Evolutionary conservation across 1,284 basidiomycete species (phyloP).

Genomic region (Inonotus hispidus): DNA sequence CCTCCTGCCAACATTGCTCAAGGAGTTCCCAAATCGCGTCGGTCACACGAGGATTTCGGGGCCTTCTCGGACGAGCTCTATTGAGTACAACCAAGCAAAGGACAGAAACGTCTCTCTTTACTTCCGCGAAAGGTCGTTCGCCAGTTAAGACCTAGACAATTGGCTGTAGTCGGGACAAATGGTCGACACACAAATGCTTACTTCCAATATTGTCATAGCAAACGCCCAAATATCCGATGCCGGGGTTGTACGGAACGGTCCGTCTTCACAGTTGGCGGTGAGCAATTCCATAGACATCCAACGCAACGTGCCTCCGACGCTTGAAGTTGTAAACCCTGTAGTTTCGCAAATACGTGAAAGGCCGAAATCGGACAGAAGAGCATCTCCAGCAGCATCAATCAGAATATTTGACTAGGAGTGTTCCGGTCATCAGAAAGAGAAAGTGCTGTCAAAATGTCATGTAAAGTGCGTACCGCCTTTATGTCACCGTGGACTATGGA

Average conservation of each 20-base stretch:
- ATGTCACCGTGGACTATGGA: slow-evolving; percentile 3
- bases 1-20: neutral
- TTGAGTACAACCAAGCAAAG: neutral
- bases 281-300: slow-evolving; percentile 1
- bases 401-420: slow-evolving; percentile 6
- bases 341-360: slow-evolving; percentile 4
- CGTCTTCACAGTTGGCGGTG: neutral
- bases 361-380: slow-evolving; percentile 9
- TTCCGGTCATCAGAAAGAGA: neutral
- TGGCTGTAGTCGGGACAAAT: neutral
- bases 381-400: neutral
- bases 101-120: neutral
- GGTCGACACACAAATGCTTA: neutral
- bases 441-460: neutral
- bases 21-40: neutral
- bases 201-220: slow-evolving; percentile 5
- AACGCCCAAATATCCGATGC: slow-evolving; percentile 11
- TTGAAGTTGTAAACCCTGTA: neutral
- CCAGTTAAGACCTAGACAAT: neutral
- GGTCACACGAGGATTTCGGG: neutral
- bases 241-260: neutral
- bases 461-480: neutral
- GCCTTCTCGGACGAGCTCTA: neutral
- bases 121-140: neutral
- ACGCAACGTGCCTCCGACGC: neutral